A percentile compares a stretch with the other conserved stretches of the same genome.
Evolutionary conservation across 257 asterid species (phyloP).

Genomic region (Solanum sejunctum): DNA sequence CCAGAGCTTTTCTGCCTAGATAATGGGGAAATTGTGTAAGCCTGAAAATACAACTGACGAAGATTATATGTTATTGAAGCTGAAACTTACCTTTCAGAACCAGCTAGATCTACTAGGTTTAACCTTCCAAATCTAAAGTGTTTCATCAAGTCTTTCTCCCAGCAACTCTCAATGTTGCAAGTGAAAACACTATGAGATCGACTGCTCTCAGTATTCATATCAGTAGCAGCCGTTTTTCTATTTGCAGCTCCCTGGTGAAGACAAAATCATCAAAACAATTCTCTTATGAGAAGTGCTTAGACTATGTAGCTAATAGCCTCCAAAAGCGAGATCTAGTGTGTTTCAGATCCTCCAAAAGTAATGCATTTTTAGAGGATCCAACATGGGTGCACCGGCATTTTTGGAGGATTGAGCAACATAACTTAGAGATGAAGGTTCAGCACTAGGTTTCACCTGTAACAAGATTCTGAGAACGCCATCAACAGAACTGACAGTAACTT

Average conservation of each 20-base stretch:
- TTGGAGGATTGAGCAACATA: not conserved
- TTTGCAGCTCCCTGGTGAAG: slow-evolving; percentile 62
- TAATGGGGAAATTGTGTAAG: slow-evolving; percentile 5
- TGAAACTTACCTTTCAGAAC: slow-evolving; percentile 67
- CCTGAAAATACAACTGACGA: not conserved
- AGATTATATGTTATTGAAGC: slow-evolving; percentile 1
- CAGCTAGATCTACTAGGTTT: slow-evolving; percentile 85
- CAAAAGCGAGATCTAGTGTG: not conserved
- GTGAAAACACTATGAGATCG: slow-evolving; percentile 91
- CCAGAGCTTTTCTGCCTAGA: slow-evolving; percentile 83
- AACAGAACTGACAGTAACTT: slow-evolving; percentile 48
- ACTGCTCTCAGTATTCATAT: slow-evolving; percentile 84
- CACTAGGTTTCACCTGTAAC: slow-evolving; percentile 49
- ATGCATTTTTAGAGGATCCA: not conserved
- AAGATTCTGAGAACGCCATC: slow-evolving; percentile 55
- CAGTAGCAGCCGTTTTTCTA: slow-evolving; percentile 75
- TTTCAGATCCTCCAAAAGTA: not conserved
- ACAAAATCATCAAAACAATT: slow-evolving; percentile 9
- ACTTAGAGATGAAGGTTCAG: slow-evolving; percentile 7
- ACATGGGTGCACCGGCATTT: not conserved
- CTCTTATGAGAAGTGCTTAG: not conserved
- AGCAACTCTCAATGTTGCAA: slow-evolving; percentile 62
- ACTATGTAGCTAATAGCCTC: not conserved
- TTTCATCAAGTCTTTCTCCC: slow-evolving; percentile 78
- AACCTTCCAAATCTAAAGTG: slow-evolving; percentile 75